phyloP scores from a whole-genome alignment of 202 grass and related monocot species.

The Miscanthus sacchariflorus region DNA sequence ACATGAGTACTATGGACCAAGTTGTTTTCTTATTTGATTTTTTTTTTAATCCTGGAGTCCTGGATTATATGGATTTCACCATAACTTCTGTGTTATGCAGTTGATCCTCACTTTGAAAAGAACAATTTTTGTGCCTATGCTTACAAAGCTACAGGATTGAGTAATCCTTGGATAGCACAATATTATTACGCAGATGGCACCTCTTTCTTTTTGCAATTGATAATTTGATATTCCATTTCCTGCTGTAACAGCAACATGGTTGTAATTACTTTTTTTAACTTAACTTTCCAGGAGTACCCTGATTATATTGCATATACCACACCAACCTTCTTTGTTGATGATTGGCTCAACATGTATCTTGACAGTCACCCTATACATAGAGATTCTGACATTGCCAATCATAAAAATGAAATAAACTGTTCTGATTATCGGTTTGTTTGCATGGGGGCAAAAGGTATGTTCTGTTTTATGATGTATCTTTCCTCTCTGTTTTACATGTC shows the following conservation, averaged over 20 bases:
- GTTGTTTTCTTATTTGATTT: conserved; percentile 5
- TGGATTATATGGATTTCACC: neutral
- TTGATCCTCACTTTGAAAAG: neutral
- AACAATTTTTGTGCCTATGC: neutral
- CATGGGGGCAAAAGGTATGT: conserved; percentile 88
- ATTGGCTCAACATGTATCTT: conserved; percentile 96
- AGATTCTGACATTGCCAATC: conserved; percentile 77
- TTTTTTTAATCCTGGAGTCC: neutral
- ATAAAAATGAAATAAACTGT: conserved; percentile 95
- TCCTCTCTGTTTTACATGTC: conserved; percentile 9
- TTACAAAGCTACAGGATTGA: conserved; percentile 21
- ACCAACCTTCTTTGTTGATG: conserved; percentile 81
- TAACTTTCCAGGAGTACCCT: conserved; percentile 81
- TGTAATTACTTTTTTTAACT: conserved; percentile 44
- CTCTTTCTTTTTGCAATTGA: conserved; percentile 12
- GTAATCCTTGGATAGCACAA: conserved; percentile 15
- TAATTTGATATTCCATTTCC: conserved; percentile 24
- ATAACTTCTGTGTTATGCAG: neutral
- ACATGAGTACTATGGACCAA: conserved; percentile 4
- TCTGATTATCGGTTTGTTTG: conserved; percentile 94
- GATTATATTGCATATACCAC: conserved; percentile 86
- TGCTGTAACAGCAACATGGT: conserved; percentile 12
- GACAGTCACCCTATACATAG: conserved; percentile 89
- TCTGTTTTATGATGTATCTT: conserved; percentile 26
- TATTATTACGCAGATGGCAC: neutral